These are phyloP conservation scores for Hypoxylon sp. DNA, from an alignment of 2,329 filamentous ascomycete species.

Conservation along the genomic window DNA sequence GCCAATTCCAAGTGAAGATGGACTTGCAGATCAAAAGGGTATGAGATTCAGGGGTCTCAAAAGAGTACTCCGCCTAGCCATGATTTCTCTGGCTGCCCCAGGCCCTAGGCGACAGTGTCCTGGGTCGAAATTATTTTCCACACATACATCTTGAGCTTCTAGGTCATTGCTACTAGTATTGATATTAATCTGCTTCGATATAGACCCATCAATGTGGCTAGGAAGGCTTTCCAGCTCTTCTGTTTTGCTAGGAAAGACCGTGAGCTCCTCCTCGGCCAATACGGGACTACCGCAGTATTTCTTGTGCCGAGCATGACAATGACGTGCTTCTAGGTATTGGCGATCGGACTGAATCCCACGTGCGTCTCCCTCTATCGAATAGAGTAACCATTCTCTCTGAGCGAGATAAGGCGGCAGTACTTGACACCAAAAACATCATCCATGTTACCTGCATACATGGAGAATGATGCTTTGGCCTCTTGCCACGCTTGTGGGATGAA, in stretches of 20 bases:
- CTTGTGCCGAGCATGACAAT: slow-evolving; percentile 14
- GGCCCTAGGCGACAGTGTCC: neutral
- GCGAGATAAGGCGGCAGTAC: slow-evolving; percentile 9
- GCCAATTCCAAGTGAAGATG: slow-evolving; percentile 23
- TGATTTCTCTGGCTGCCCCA: neutral
- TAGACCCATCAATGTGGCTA: neutral
- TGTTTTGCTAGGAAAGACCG: neutral
- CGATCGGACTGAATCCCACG: slow-evolving; percentile 24
- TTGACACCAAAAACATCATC: slow-evolving; percentile 12
- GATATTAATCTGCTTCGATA: slow-evolving; percentile 10
- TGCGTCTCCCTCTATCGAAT: slow-evolving; percentile 25
- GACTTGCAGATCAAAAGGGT: slow-evolving; percentile 19
- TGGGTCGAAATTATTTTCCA: neutral
- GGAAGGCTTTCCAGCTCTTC: neutral
- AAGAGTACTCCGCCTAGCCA: slow-evolving; percentile 9
- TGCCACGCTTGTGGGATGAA: slow-evolving; percentile 30
- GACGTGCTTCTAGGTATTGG: slow-evolving; percentile 28
- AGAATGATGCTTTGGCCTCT: slow-evolving; percentile 29
- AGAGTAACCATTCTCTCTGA: slow-evolving; percentile 19
- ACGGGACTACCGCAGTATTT: slow-evolving; percentile 4
- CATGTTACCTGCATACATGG: slow-evolving; percentile 26
- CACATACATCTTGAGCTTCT: neutral
- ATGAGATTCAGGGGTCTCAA: slow-evolving; percentile 16
- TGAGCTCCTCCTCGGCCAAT: neutral
- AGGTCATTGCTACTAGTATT: slow-evolving; percentile 5